Percentiles rank a stretch among this genome's conserved stretches.
Conservation (phyloP, 176 grass and related monocot genomes). For the Tuctoria greenei region DNA sequence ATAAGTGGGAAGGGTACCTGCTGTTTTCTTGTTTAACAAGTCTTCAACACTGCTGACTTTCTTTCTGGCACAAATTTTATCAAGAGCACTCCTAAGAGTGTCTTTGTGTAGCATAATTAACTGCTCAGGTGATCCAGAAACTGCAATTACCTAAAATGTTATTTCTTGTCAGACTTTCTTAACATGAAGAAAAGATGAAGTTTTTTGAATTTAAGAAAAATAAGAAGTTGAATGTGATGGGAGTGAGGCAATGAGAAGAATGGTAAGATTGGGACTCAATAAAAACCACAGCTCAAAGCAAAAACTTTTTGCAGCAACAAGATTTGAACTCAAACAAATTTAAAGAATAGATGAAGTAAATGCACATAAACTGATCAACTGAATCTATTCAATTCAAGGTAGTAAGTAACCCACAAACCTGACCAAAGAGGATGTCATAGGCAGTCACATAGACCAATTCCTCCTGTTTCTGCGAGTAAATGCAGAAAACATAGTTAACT, state of each 20-base stretch:
- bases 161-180: slow-evolving; percentile 29
- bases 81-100: slow-evolving; percentile 52
- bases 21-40: slow-evolving; percentile 43
- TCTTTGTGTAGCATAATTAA: slow-evolving; percentile 68
- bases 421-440: slow-evolving; percentile 89
- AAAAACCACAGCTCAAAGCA: background rate
- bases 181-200: background rate
- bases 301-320: background rate
- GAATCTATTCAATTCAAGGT: background rate
- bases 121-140: slow-evolving; percentile 59
- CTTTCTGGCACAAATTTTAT: slow-evolving; percentile 58
- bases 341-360: slow-evolving; percentile 18
- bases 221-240: slow-evolving; percentile 4
- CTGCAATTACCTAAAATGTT: slow-evolving; percentile 57
- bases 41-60: slow-evolving; percentile 66
- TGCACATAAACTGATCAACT: background rate
- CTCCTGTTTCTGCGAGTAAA: slow-evolving; percentile 67
- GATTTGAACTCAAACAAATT: background rate
- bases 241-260: background rate
- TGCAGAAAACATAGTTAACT: slow-evolving; percentile 6
- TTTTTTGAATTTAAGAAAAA: no score
- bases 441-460: slow-evolving; percentile 73
- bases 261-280: background rate
- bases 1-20: slow-evolving; percentile 41
- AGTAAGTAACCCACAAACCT: slow-evolving; percentile 59